Evolutionary conservation across 164 flowering plant genomes (phyloP), one percentile per base, ranked within the genome.

Genomic region (Brasenia schreberi): DNA sequence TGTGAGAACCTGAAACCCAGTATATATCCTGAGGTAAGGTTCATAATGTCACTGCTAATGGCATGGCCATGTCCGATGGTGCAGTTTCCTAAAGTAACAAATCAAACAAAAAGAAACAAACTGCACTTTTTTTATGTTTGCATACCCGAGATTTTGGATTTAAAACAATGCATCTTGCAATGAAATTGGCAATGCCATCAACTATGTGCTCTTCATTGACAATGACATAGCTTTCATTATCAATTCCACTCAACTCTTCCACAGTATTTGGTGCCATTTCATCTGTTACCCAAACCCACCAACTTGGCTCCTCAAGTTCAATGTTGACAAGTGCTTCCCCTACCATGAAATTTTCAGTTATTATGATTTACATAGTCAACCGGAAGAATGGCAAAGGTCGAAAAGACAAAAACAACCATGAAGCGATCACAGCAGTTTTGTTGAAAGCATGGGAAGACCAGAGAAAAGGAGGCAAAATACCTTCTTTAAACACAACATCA

Each of bases 181-280:
- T 82, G 69, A 94, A 94, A 67, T 87, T 85, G 65, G 99, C 90
- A 71, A 94, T 84, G 42, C 96, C 97, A 70, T 94, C 97, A 65
- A 94, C 91, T 66, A 91, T 96, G 67, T 82, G 86, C 42, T 94
- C 97, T 77, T 89, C 92, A 56, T 74, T 77, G 56, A 94, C 78
- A 75, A 88, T 69, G 10, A 89, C 75, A 72, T 94, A 89, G 66
- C 70, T 83, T 59, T 94, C 99, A 78, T 83, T 73, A 74, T 94
- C 99, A 67, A 94, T 88, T 59, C 85, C 95, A 76, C 96, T 88
- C 73, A 73, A 18, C 76, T 89, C 39, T 33, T 33, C 39, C 39
- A 3, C 39, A 33, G 39, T 33, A 33, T 33, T 74, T 0, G 85
- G 87, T 68, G 79, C 80, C 85, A 82, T 84, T 3, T 90, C 96